Conservation (phyloP, 2,329 filamentous ascomycete genomes). For the Microcyclospora tardicrescens region DNA sequence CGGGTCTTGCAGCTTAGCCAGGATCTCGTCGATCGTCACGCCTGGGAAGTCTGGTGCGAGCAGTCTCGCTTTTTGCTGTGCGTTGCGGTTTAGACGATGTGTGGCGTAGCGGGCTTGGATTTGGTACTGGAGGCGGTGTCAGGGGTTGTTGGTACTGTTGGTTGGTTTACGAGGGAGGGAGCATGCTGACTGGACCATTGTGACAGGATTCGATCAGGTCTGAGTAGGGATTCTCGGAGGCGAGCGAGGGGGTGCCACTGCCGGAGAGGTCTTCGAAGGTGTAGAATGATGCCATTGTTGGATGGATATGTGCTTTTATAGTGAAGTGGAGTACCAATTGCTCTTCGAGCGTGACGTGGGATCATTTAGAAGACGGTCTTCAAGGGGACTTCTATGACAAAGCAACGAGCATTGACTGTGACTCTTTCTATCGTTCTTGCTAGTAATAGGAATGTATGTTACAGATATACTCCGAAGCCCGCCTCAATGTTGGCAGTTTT, state of each 20-base stretch:
- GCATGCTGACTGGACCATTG: conserved; percentile 47
- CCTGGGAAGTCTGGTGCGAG: conserved; percentile 54
- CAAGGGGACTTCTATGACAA: no score
- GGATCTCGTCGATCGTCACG: conserved; percentile 62
- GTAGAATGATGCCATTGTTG: conserved; percentile 22
- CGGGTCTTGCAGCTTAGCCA: conserved; percentile 55
- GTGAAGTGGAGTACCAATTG: no score
- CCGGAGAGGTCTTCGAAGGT: conserved; percentile 25
- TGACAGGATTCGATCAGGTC: conserved; percentile 56
- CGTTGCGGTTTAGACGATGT: conserved; percentile 65
- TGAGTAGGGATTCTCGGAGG: conserved; percentile 59
- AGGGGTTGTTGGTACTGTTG: background rate
- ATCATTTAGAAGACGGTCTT: no score
- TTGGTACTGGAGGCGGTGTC: conserved; percentile 35
- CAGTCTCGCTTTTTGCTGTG: conserved; percentile 61
- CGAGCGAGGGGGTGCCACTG: conserved; percentile 4
- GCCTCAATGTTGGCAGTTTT: no score
- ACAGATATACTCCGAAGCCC: no score
- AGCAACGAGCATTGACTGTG: no score
- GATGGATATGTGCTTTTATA: no score
- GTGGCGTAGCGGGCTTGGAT: conserved; percentile 60
- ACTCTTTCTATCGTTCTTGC: no score
- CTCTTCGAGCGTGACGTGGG: no score
- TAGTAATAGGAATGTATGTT: no score
- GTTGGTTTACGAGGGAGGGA: no score